Conservation (phyloP, 495 filamentous ascomycete species). For the Usnea hakonensis region DNA sequence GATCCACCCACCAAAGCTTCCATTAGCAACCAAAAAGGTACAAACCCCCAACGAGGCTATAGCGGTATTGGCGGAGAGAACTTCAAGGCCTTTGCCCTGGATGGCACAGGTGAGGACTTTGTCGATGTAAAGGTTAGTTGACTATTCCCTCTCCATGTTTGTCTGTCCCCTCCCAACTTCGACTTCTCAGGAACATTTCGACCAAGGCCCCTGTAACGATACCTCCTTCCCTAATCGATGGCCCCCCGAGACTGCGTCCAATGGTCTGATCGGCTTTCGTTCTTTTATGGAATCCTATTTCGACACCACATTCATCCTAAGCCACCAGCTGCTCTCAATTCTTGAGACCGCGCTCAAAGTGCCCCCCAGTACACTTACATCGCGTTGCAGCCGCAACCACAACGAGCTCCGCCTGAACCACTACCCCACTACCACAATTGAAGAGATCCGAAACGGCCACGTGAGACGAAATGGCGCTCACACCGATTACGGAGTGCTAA, state of each 20-base stretch:
- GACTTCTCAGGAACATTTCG: slow-evolving; percentile 26
- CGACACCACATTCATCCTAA: not conserved
- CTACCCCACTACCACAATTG: slow-evolving; percentile 30
- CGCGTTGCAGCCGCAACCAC: not conserved
- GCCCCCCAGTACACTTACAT: not conserved
- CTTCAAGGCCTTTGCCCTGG: not conserved
- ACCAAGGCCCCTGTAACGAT: slow-evolving; percentile 24
- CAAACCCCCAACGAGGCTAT: not conserved
- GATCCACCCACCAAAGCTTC: not conserved
- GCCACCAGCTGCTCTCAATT: not conserved
- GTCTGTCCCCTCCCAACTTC: no score
- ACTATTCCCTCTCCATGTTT: not conserved
- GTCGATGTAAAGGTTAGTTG: not conserved
- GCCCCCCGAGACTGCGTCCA: slow-evolving; percentile 11
- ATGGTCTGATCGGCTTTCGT: slow-evolving; percentile 25
- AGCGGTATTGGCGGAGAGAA: not conserved
- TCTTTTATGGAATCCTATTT: slow-evolving; percentile 23
- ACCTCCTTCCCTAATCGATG: slow-evolving; percentile 26
- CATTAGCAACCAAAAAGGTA: not conserved
- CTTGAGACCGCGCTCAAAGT: not conserved
- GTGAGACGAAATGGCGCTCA: slow-evolving; percentile 34
- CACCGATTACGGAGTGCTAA: slow-evolving; percentile 41
- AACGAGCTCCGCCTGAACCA: slow-evolving; percentile 28
- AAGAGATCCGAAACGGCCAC: slow-evolving; percentile 20
- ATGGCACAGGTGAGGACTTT: not conserved